Percentiles rank a stretch among this genome's conserved stretches.
Evolutionary conservation across 179 eudicot species (phyloP).

Genomic region (Beta macrorhiza): DNA sequence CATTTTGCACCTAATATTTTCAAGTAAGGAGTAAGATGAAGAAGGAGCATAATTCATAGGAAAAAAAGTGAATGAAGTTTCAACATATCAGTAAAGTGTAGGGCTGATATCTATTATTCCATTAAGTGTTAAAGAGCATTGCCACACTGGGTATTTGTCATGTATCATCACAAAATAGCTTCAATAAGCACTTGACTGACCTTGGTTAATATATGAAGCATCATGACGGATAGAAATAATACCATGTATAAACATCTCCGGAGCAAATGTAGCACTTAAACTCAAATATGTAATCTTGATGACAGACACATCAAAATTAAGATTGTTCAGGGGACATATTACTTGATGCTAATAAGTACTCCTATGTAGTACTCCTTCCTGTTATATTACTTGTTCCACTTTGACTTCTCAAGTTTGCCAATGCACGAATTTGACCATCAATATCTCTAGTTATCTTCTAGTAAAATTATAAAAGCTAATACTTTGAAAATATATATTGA

Average conservation of each 20-base stretch:
- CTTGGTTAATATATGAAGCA: background rate
- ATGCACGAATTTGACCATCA: too few species aligned
- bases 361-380: too few species aligned
- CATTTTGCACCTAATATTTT: constrained; percentile 38
- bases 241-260: background rate
- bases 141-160: background rate
- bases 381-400: too few species aligned
- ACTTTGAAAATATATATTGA: too few species aligned
- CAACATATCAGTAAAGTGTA: background rate
- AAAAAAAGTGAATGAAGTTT: background rate
- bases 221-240: background rate
- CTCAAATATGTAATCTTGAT: background rate
- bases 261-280: background rate
- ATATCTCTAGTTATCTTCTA: too few species aligned
- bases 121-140: background rate
- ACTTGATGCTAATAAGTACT: background rate
- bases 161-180: background rate
- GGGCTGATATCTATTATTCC: background rate
- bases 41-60: background rate
- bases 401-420: too few species aligned
- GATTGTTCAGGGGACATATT: background rate
- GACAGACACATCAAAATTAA: background rate
- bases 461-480: too few species aligned
- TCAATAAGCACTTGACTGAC: background rate
- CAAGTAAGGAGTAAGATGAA: constrained; percentile 7